Conservation (phyloP, 1,284 basidiomycete species). For the Ceratobasidium sp. region DNA sequence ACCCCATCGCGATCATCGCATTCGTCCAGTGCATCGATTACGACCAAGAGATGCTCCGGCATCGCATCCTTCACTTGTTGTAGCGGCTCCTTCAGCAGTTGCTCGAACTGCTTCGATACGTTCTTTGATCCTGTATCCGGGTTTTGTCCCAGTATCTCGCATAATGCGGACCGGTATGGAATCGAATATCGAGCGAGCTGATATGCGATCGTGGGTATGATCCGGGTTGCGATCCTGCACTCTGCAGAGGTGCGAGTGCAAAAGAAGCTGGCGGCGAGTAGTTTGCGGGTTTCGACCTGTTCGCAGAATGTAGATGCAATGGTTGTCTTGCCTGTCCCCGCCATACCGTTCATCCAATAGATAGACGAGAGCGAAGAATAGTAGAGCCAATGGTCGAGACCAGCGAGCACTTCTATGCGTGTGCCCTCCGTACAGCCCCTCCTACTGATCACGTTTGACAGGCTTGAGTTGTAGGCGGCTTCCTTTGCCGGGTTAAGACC, state of each 20-base stretch:
- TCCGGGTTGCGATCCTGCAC: constrained; percentile 44
- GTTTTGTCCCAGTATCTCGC: constrained; percentile 13
- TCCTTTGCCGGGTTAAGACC: neutral
- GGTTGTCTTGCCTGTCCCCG: constrained; percentile 49
- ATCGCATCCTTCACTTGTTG: neutral
- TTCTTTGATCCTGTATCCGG: constrained; percentile 44
- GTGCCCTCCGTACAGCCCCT: constrained; percentile 16
- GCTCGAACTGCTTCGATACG: constrained; percentile 45
- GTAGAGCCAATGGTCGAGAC: neutral
- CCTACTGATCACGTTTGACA: neutral
- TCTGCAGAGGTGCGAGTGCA: constrained; percentile 47
- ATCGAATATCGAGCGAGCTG: constrained; percentile 45
- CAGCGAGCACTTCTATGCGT: neutral
- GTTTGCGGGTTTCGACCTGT: constrained; percentile 38
- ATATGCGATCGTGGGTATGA: constrained; percentile 45
- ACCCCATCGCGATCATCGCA: constrained; percentile 44
- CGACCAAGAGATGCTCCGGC: neutral
- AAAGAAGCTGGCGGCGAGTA: constrained; percentile 47
- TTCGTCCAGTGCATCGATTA: constrained; percentile 50
- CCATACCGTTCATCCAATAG: constrained; percentile 48
- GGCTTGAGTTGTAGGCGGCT: constrained; percentile 1
- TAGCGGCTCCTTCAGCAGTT: constrained; percentile 39
- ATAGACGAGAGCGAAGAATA: neutral
- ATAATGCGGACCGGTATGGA: neutral
- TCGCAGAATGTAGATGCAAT: constrained; percentile 45